Evolutionary conservation across 2,329 filamentous ascomycete species (phyloP).

Genomic region (Periconia sp.): DNA sequence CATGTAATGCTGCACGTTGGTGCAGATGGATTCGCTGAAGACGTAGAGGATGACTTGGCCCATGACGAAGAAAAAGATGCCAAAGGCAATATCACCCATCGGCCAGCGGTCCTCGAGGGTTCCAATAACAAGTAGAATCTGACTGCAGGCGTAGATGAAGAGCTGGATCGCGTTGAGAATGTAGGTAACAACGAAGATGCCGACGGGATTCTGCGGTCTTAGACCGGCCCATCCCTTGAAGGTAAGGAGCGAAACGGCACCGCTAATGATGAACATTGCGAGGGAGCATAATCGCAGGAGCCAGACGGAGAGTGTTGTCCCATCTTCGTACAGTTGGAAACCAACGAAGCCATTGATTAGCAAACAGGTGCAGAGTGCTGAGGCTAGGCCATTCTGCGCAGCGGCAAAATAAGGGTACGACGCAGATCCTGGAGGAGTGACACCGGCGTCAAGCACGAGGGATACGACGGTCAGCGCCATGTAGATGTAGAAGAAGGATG

Average conservation of each 20-base stretch:
- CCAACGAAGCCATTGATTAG: slow-evolving; percentile 98
- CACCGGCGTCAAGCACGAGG: slow-evolving; percentile 89
- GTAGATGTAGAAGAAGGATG: slow-evolving; percentile 97
- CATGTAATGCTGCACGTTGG: slow-evolving; percentile 84
- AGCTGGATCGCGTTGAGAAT: slow-evolving; percentile 6
- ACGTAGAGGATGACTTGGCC: slow-evolving; percentile 94
- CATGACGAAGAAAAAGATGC: slow-evolving; percentile 86
- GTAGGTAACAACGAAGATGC: slow-evolving; percentile 42
- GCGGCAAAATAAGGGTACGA: slow-evolving; percentile 92
- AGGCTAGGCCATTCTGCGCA: slow-evolving; percentile 82
- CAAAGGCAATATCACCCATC: slow-evolving; percentile 87
- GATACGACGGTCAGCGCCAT: slow-evolving; percentile 88
- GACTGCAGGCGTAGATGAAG: slow-evolving; percentile 74
- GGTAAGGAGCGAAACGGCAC: slow-evolving; percentile 85
- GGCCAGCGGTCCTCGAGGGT: slow-evolving; percentile 97
- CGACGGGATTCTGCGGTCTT: slow-evolving; percentile 82
- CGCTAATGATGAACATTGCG: slow-evolving; percentile 83
- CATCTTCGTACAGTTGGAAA: slow-evolving; percentile 97
- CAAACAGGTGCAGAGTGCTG: slow-evolving; percentile 84
- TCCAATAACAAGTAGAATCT: slow-evolving; percentile 84
- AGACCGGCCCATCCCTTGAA: slow-evolving; percentile 92
- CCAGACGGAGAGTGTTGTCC: slow-evolving; percentile 92
- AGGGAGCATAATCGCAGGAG: slow-evolving; percentile 80
- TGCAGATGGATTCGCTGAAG: slow-evolving; percentile 84
- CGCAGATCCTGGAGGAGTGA: slow-evolving; percentile 79